Percentiles rank a stretch among this genome's conserved stretches.
Conservation (phyloP, 2,329 filamentous ascomycete genomes). For the Calcarisporium arbuscula region DNA sequence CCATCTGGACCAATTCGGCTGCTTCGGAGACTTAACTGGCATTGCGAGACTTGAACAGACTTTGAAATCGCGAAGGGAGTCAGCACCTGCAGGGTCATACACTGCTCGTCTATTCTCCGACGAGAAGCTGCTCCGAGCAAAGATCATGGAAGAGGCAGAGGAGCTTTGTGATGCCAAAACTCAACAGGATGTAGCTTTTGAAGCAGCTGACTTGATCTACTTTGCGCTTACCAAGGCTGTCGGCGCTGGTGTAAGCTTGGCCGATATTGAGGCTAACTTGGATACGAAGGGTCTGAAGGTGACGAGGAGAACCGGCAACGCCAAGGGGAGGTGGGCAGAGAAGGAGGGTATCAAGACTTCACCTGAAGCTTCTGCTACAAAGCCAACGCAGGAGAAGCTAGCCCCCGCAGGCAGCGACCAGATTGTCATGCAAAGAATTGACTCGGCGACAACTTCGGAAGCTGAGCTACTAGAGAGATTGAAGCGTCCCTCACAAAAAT, state of each 20-base stretch:
- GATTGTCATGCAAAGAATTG: conserved; percentile 78
- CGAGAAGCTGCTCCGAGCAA: conserved; percentile 79
- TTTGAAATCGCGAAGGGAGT: conserved; percentile 70
- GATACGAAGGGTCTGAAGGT: conserved; percentile 95
- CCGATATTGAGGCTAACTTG: conserved; percentile 86
- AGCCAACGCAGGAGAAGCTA: conserved; percentile 28
- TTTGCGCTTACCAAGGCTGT: conserved; percentile 91
- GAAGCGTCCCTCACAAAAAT: conserved; percentile 86
- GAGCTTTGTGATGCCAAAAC: conserved; percentile 84
- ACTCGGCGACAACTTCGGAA: conserved; percentile 57
- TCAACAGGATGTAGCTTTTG: conserved; percentile 81
- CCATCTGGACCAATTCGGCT: conserved; percentile 85
- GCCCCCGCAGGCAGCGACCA: conserved; percentile 34
- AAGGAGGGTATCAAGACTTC: conserved; percentile 62
- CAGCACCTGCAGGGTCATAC: conserved; percentile 85
- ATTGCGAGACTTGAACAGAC: conserved; percentile 84
- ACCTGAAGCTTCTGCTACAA: conserved; percentile 27
- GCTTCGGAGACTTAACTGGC: conserved; percentile 80
- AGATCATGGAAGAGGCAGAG: conserved; percentile 98
- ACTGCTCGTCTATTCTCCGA: conserved; percentile 91
- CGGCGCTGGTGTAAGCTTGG: conserved; percentile 73
- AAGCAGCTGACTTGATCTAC: conserved; percentile 92
- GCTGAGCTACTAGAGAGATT: conserved; percentile 67
- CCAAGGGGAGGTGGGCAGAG: conserved; percentile 86
- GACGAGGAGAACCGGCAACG: conserved; percentile 86